Conservation (phyloP, 345 rosid genomes). For the Mallotus nudiflorus region DNA sequence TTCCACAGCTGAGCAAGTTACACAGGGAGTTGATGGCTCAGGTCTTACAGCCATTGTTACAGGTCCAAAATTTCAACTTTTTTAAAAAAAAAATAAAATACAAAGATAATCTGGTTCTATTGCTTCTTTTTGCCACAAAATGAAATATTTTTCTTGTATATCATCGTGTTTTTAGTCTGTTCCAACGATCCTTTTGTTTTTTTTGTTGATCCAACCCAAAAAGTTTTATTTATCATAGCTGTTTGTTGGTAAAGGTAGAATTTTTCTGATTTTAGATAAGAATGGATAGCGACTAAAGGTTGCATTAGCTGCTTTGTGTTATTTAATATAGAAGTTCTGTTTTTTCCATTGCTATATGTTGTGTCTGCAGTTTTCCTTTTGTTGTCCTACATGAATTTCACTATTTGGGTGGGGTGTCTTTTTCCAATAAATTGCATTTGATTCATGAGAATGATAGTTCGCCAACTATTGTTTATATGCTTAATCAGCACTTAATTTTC, state of each 20-base stretch:
- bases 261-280: neutral
- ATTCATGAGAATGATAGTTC: neutral
- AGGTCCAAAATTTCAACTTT: constrained; percentile 33
- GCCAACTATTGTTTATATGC: neutral
- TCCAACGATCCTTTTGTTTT: too few species aligned
- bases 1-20: constrained; percentile 83
- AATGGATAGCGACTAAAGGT: neutral
- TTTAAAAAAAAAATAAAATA: too few species aligned
- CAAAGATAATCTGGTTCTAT: constrained; percentile 3
- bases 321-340: neutral
- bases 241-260: neutral
- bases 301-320: neutral
- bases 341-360: neutral
- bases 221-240: neutral
- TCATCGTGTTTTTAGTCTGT: too few species aligned
- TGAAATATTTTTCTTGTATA: too few species aligned
- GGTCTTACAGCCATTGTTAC: constrained; percentile 82
- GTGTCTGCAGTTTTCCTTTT: neutral
- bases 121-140: neutral
- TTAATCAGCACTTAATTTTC: neutral
- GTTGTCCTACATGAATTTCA: neutral
- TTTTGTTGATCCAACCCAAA: too few species aligned
- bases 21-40: constrained; percentile 66
- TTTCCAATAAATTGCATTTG: neutral
- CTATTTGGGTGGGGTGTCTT: neutral